Conservation (phyloP, 2,329 filamentous ascomycete genomes). For the Paracorniculantispora psalliotae region DNA sequence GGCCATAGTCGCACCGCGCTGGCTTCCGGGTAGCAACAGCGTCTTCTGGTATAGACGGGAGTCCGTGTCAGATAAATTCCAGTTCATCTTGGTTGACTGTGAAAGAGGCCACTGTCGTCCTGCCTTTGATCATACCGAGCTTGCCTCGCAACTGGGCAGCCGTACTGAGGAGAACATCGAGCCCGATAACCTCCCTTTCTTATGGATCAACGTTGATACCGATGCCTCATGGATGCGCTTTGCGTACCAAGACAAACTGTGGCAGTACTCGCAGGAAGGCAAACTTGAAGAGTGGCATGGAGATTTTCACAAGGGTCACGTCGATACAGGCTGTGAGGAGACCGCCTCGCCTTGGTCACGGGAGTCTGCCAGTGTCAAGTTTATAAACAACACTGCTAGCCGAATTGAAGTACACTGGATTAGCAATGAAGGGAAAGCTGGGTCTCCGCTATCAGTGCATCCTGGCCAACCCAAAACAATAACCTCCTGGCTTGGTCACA, state of each 20-base stretch:
- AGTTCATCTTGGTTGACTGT: background rate
- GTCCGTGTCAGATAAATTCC: background rate
- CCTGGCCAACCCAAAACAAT: background rate
- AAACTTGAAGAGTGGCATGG: background rate
- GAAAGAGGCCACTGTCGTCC: background rate
- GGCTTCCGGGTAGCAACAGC: background rate
- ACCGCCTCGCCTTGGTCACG: background rate
- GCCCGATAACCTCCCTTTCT: background rate
- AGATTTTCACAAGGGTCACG: background rate
- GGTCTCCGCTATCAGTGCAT: background rate
- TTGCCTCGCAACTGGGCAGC: background rate
- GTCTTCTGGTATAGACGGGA: conserved; percentile 2
- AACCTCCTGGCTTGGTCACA: background rate
- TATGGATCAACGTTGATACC: background rate
- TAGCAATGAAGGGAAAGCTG: background rate
- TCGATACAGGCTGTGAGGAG: background rate
- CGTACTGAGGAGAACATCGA: background rate
- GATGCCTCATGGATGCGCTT: background rate
- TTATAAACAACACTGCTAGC: background rate
- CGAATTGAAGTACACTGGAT: background rate
- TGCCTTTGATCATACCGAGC: background rate
- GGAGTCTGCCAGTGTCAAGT: background rate
- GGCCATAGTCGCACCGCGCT: background rate
- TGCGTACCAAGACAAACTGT: background rate
- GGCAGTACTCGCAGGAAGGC: background rate